A percentile compares a stretch with the other conserved stretches of the same genome.
phyloP scores from a whole-genome alignment of 2,329 filamentous ascomycete species.

The Aspergillus proliferans region DNA sequence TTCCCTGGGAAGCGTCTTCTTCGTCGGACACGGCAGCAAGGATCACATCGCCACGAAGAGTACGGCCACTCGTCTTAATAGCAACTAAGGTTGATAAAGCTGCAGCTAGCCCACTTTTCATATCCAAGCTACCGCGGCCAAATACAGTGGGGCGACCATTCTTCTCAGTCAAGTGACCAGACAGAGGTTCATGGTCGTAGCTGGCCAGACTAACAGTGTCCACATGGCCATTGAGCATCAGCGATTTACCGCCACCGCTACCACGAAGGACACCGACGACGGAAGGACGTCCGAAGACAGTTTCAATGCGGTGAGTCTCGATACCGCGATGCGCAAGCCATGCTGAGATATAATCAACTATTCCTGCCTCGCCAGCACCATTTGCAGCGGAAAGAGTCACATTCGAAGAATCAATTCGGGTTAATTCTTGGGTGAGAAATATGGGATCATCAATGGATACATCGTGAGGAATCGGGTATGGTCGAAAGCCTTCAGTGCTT shows the following conservation, averaged over 20 bases:
- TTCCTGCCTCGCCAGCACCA: conserved; percentile 42
- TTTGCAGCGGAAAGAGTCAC: conserved; percentile 37
- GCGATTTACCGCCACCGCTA: conserved; percentile 40
- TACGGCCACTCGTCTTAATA: conserved; percentile 24
- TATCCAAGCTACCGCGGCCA: conserved; percentile 46
- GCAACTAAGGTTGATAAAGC: conserved; percentile 38
- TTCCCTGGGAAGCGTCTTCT: conserved; percentile 47
- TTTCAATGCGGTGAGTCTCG: conserved; percentile 47
- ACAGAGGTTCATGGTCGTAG: conserved; percentile 43
- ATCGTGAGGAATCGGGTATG: conserved; percentile 44
- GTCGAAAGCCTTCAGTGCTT: conserved; percentile 58
- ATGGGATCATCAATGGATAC: conserved; percentile 41
- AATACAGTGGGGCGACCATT: conserved; percentile 35
- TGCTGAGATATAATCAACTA: conserved; percentile 43
- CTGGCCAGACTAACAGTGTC: conserved; percentile 48
- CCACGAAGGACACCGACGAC: conserved; percentile 46
- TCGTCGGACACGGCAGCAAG: conserved; percentile 52
- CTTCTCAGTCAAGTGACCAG: conserved; percentile 30
- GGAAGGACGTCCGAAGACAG: conserved; percentile 43
- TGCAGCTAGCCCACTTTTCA: conserved; percentile 49
- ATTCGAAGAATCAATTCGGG: conserved; percentile 47
- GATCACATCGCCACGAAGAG: conserved; percentile 45
- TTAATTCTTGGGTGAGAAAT: conserved; percentile 40
- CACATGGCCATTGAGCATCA: conserved; percentile 51
- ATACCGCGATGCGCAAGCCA: conserved; percentile 50